phyloP scores from a whole-genome alignment of 768 basidiomycete genomes.

The Suillus alpinus region DNA sequence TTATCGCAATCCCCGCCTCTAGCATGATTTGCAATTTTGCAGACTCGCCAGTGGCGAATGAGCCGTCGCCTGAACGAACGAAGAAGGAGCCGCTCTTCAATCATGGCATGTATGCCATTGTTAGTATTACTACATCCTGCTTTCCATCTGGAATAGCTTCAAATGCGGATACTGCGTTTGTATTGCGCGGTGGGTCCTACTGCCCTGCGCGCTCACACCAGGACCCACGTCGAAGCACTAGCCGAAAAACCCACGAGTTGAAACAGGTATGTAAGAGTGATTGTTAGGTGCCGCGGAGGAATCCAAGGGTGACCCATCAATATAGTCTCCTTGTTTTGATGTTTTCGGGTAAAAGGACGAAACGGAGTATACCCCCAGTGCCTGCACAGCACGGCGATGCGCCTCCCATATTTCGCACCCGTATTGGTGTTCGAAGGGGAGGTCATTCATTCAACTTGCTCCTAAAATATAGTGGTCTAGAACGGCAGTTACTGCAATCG shows the following conservation, averaged over 20 bases:
- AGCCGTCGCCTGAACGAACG: background rate
- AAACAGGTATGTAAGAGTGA: background rate
- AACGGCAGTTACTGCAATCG: background rate
- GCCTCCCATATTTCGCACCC: background rate
- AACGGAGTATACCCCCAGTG: background rate
- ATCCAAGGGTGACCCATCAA: background rate
- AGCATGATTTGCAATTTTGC: background rate
- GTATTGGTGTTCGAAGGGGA: background rate
- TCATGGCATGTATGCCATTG: background rate
- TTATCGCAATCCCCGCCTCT: background rate
- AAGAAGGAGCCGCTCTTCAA: background rate
- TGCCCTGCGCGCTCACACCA: background rate
- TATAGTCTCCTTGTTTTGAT: background rate
- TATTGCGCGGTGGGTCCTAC: background rate
- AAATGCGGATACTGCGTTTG: background rate
- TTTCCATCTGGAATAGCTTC: background rate
- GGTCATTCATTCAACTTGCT: constrained; percentile 1
- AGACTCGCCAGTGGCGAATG: background rate
- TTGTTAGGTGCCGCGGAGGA: background rate
- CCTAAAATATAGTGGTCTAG: constrained; percentile 4
- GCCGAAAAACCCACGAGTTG: background rate
- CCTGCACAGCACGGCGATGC: background rate
- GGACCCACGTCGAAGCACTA: background rate
- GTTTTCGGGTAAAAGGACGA: background rate
- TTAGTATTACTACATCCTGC: background rate